Conservation (phyloP, 129 eudicot genomes). For the Pittosporum tobira region DNA sequence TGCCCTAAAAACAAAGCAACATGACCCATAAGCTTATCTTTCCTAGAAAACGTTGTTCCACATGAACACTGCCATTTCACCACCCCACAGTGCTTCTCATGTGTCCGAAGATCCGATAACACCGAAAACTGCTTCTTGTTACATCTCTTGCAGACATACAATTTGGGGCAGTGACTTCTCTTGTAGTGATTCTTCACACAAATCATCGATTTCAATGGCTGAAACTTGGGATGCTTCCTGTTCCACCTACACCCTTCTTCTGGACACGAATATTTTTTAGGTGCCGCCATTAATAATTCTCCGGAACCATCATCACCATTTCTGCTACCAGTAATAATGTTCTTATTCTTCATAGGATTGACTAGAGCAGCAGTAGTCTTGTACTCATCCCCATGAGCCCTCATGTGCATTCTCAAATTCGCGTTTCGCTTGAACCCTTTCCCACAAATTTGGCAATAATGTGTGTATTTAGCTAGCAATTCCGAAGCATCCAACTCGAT, state of each 20-base stretch:
- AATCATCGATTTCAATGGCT: constrained; percentile 79
- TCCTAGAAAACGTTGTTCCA: constrained; percentile 88
- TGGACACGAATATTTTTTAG: constrained; percentile 77
- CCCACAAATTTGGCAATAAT: constrained; percentile 77
- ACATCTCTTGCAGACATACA: constrained; percentile 76
- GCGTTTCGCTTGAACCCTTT: constrained; percentile 96
- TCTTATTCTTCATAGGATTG: constrained; percentile 37
- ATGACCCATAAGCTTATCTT: constrained; percentile 93
- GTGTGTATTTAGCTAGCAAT: constrained; percentile 71
- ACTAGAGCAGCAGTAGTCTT: constrained; percentile 61
- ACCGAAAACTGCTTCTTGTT: constrained; percentile 68
- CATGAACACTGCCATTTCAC: constrained; percentile 83
- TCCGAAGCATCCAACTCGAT: constrained; percentile 61
- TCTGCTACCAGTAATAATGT: background rate
- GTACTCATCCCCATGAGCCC: constrained; percentile 95
- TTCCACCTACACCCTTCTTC: constrained; percentile 90
- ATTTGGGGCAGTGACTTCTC: constrained; percentile 93
- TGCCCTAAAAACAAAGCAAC: constrained; percentile 75
- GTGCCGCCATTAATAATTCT: background rate
- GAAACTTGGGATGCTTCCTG: constrained; percentile 61
- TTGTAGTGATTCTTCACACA: constrained; percentile 94
- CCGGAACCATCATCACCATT: background rate
- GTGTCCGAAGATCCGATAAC: constrained; percentile 74
- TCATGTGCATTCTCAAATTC: constrained; percentile 92
- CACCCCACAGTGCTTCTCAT: constrained; percentile 96